These are phyloP conservation scores for Mycena olivaceomarginata DNA, from an alignment of 768 basidiomycete genomes.

Conservation along the genomic window DNA sequence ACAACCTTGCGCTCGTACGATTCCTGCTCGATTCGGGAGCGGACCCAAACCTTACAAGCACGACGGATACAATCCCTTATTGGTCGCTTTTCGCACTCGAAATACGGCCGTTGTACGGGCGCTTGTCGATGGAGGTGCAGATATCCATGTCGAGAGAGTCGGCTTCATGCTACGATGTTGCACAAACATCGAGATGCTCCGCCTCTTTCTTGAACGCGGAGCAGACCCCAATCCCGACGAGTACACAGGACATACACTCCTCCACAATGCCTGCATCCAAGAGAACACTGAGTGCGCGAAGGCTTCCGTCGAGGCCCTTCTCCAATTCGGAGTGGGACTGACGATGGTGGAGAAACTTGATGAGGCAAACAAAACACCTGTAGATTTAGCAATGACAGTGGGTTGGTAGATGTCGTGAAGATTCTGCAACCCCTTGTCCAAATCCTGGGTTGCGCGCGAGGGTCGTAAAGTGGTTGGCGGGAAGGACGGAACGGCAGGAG, in stretches of 20 bases:
- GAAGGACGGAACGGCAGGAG: neutral
- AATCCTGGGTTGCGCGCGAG: neutral
- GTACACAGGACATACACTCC: neutral
- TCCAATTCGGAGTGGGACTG: neutral
- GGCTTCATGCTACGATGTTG: neutral
- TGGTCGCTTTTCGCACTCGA: neutral
- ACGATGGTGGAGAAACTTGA: no score
- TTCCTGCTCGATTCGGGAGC: neutral
- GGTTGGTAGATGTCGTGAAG: neutral
- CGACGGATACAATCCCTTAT: neutral
- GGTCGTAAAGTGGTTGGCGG: neutral
- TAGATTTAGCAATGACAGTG: neutral
- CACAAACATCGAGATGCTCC: neutral
- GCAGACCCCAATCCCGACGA: neutral
- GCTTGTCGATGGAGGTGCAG: neutral
- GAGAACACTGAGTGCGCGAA: neutral
- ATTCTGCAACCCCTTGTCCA: neutral
- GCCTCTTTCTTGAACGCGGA: conserved; percentile 14
- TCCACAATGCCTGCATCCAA: neutral
- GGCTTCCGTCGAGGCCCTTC: neutral
- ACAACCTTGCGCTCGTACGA: neutral
- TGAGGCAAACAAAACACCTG: neutral
- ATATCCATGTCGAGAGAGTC: neutral
- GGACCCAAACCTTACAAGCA: neutral
- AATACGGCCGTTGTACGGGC: neutral